Evolutionary conservation across 2,329 filamentous ascomycete species (phyloP).

Genomic region (Tympanopsis confertula): DNA sequence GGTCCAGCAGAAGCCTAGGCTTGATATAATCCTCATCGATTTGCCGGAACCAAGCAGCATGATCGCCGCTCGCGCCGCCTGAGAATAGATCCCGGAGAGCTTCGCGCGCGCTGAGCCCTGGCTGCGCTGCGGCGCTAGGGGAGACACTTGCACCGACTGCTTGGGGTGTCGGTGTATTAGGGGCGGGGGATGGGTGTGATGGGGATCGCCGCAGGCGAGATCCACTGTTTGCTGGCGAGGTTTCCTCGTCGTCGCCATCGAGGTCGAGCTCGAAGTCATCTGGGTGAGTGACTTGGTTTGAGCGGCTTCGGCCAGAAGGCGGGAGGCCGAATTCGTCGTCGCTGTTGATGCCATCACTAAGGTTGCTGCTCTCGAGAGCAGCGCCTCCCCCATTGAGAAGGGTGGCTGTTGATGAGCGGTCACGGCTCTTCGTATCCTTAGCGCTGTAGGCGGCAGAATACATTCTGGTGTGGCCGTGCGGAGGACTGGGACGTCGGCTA

Average conservation of each 20-base stretch:
- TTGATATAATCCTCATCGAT: background rate
- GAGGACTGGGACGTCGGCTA: conserved; percentile 15
- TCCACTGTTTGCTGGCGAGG: background rate
- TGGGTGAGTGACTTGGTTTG: background rate
- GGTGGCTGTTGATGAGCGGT: conserved; percentile 30
- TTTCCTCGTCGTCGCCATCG: background rate
- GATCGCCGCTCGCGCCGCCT: background rate
- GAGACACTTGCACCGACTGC: background rate
- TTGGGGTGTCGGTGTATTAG: background rate
- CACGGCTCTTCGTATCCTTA: conserved; percentile 27
- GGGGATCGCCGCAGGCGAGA: background rate
- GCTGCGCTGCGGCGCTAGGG: background rate
- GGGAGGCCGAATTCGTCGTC: conserved; percentile 36
- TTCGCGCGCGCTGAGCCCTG: background rate
- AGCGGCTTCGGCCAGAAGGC: too few species aligned
- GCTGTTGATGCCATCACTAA: conserved; percentile 28
- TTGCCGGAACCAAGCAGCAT: conserved; percentile 1
- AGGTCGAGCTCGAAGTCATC: background rate
- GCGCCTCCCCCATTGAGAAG: conserved; percentile 26
- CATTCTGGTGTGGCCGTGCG: conserved; percentile 23
- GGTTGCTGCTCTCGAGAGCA: conserved; percentile 16
- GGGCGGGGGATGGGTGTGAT: background rate
- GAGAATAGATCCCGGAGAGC: conserved; percentile 1
- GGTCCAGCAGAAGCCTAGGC: background rate
- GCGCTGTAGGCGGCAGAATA: conserved; percentile 33